These are phyloP conservation scores for Neurospora hispaniola DNA, from an alignment of 495 filamentous ascomycete genomes.

Conservation along the genomic window DNA sequence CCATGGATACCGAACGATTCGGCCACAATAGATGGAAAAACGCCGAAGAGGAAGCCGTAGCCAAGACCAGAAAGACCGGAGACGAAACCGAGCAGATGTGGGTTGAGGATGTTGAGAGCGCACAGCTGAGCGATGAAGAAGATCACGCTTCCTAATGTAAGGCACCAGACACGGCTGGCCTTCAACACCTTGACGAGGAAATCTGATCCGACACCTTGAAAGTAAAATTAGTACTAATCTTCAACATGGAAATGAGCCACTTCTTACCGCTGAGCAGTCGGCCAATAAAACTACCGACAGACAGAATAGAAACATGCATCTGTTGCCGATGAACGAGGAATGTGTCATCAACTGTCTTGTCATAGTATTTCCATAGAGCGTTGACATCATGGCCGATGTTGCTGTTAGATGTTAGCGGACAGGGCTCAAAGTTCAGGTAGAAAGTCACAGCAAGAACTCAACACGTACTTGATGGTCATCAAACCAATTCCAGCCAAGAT, in stretches of 20 bases:
- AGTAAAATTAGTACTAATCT: slow-evolving; percentile 1
- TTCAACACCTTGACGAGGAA: slow-evolving; percentile 68
- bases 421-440: neutral
- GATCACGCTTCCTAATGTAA: slow-evolving; percentile 62
- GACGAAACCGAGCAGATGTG: slow-evolving; percentile 63
- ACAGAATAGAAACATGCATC: slow-evolving; percentile 88
- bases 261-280: slow-evolving; percentile 60
- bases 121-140: slow-evolving; percentile 75
- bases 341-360: slow-evolving; percentile 56
- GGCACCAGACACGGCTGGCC: slow-evolving; percentile 81
- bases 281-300: slow-evolving; percentile 72
- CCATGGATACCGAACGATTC: slow-evolving; percentile 86
- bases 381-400: slow-evolving; percentile 92
- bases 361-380: slow-evolving; percentile 71
- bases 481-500: slow-evolving; percentile 84
- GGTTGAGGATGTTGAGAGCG: slow-evolving; percentile 70
- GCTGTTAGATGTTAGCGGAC: slow-evolving; percentile 41
- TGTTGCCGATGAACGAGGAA: slow-evolving; percentile 79
- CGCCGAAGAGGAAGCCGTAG: slow-evolving; percentile 92
- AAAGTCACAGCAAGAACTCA: neutral
- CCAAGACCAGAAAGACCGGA: slow-evolving; percentile 78
- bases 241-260: neutral
- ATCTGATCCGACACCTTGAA: slow-evolving; percentile 78
- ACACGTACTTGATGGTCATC: slow-evolving; percentile 95
- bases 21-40: slow-evolving; percentile 83